Base-by-base conservation (phyloP, 108 stramenopile species). In the Skeletonema marinoi region DNA sequence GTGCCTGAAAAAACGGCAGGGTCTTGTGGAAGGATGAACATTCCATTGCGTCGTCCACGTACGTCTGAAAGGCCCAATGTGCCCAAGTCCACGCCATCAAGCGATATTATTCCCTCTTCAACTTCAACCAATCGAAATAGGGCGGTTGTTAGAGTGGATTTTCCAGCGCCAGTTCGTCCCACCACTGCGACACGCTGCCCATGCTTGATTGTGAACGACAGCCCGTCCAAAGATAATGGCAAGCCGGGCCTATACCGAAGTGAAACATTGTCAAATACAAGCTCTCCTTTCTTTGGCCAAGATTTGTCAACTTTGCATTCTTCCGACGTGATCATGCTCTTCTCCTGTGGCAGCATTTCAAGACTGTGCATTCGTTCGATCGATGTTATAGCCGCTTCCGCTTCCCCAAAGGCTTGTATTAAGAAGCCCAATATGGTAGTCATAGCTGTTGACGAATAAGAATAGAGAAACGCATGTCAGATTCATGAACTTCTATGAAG, bases 1-100 rank as follows among this genome's bases (percentile, higher is more conserved):
- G 94, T 94, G 12, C 96, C 96, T 4, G 93, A 87, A 67, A 97
- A 95, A 21, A 99, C 66, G 32, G 97, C 94, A 8, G 97, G 97
- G 54, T 97, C 96, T 75, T 99, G 99, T n/a, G 98, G 98, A 46
- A 99, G 97, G 62, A 99, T 98, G 0, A 78, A 51, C 89, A 93
- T 91, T 3, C 91, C 82, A 64, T 81, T 78, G 17, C 54, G 33
- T 30, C 96, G 79, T 3, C 93, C 93, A 50, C 96, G 80, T 3
- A 96, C 92, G 74, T 94, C 91, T 11, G 84, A 77, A 33, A 96
- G 85, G 11, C 87, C 79, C 2, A 96, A 56, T 29, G 38, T 80
- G n/a, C 72, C 73, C 12, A 98, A 60, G 73, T 97, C 93, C 0
- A 90, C 74, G 8, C 96, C 97, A 75, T 97, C 96, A 11, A 98